A percentile compares a stretch with the other conserved stretches of the same genome.
Conservation (phyloP, 2,329 filamentous ascomycete species). For the Elsinoe necatrix region DNA sequence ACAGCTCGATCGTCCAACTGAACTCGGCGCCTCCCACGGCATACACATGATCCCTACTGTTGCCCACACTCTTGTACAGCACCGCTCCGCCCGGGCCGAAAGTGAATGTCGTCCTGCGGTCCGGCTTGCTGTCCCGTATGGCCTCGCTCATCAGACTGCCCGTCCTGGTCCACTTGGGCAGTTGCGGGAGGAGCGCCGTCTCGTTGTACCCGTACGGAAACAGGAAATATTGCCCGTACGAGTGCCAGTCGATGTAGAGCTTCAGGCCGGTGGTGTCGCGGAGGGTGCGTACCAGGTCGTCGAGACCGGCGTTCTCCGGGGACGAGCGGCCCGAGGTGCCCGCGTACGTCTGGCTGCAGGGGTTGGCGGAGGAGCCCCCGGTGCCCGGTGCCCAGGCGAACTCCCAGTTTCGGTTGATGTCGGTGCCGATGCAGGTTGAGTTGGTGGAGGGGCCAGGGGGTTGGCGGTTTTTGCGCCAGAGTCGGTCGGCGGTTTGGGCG, state of each 20-base stretch:
- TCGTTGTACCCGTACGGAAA: conserved; percentile 10
- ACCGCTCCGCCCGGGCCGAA: conserved; percentile 1
- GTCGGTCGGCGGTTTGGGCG: conserved; percentile 6
- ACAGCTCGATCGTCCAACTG: conserved; percentile 10
- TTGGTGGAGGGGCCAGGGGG: conserved; percentile 15
- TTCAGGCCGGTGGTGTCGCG: conserved; percentile 33
- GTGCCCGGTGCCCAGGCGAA: conserved; percentile 18
- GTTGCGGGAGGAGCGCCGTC: neutral
- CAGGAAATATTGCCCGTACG: conserved; percentile 9
- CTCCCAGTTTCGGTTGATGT: conserved; percentile 16
- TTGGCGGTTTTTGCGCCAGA: conserved; percentile 13
- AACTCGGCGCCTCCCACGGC: neutral
- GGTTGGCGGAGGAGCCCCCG: conserved; percentile 30
- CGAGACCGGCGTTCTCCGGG: neutral
- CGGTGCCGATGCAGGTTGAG: conserved; percentile 14
- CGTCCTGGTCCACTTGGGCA: conserved; percentile 7
- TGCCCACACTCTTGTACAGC: conserved; percentile 11
- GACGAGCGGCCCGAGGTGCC: neutral
- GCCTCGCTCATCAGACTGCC: conserved; percentile 7
- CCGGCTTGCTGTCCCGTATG: conserved; percentile 4
- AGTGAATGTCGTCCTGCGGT: neutral
- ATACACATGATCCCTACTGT: conserved; percentile 9
- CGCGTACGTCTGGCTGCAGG: conserved; percentile 5
- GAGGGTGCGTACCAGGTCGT: neutral
- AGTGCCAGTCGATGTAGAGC: conserved; percentile 27